phyloP scores from a whole-genome alignment of 176 grass and related monocot genomes.

The Alloteropsis semialata region DNA sequence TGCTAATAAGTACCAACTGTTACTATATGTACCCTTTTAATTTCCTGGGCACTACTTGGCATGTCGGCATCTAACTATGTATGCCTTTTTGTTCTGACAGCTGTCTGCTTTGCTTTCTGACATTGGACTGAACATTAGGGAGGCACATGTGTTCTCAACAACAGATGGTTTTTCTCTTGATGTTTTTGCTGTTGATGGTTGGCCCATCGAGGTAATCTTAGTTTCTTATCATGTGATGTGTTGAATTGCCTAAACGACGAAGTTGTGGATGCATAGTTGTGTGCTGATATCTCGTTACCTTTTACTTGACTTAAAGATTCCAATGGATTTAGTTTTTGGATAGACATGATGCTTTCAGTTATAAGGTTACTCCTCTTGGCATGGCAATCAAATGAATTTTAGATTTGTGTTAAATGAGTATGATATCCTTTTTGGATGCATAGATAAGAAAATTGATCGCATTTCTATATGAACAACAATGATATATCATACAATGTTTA shows the following conservation, averaged over 20 bases:
- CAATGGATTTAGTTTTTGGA: not conserved
- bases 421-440: not conserved
- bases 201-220: slow-evolving; percentile 54
- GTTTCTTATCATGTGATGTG: not conserved
- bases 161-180: slow-evolving; percentile 76
- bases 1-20: not conserved
- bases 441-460: not conserved
- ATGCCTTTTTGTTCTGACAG: slow-evolving; percentile 31
- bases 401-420: not conserved
- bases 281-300: not conserved
- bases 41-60: not conserved
- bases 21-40: not conserved
- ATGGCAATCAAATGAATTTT: slow-evolving; percentile 8
- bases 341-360: not conserved
- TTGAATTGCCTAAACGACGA: not conserved
- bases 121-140: slow-evolving; percentile 79
- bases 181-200: slow-evolving; percentile 88
- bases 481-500: not conserved
- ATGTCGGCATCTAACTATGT: slow-evolving; percentile 14
- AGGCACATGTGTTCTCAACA: slow-evolving; percentile 87
- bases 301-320: not conserved
- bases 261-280: not conserved
- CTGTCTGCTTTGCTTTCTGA: slow-evolving; percentile 72
- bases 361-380: not conserved
- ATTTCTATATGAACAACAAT: not conserved